These are phyloP conservation scores for Skeletonema potamos DNA, from an alignment of 108 stramenopile genomes.

Conservation along the genomic window DNA sequence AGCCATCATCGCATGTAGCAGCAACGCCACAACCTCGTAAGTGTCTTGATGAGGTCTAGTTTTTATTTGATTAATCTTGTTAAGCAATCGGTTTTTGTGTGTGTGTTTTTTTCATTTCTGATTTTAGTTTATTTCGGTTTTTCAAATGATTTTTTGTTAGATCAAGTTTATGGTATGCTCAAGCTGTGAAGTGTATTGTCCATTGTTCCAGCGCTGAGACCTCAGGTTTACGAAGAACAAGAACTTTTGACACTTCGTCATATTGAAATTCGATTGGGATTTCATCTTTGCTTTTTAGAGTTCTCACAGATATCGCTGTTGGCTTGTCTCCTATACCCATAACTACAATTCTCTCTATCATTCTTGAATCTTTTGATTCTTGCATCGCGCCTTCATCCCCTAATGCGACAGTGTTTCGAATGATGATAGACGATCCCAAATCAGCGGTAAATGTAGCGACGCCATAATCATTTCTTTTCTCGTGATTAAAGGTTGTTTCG, in stretches of 20 bases:
- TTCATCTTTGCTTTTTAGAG: background rate
- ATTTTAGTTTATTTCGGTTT: background rate
- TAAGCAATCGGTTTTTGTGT: too few relatives aligned
- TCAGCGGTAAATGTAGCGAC: slow-evolving; percentile 59
- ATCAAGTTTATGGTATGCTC: too few relatives aligned
- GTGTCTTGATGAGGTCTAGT: too few relatives aligned
- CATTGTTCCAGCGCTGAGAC: slow-evolving; percentile 70
- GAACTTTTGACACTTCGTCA: slow-evolving; percentile 51
- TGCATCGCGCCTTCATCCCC: slow-evolving; percentile 49
- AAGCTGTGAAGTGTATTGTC: slow-evolving; percentile 30
- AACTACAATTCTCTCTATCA: slow-evolving; percentile 80
- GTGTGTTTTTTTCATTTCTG: too few relatives aligned
- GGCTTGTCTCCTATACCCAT: slow-evolving; percentile 72
- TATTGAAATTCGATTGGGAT: slow-evolving; percentile 46
- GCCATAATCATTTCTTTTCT: slow-evolving; percentile 63
- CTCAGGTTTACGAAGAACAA: slow-evolving; percentile 80
- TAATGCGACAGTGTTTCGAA: slow-evolving; percentile 51
- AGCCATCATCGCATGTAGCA: too few relatives aligned
- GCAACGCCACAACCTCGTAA: too few relatives aligned
- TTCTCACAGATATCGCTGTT: slow-evolving; percentile 23
- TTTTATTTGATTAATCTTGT: background rate
- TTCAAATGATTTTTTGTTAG: too few relatives aligned
- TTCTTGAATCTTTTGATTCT: slow-evolving; percentile 32
- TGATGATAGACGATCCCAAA: slow-evolving; percentile 31
- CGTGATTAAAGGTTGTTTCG: slow-evolving; percentile 86